These are phyloP conservation scores for Stagonosporopsis rhizophila DNA, from an alignment of 2,329 filamentous ascomycete genomes.

Conservation along the genomic window DNA sequence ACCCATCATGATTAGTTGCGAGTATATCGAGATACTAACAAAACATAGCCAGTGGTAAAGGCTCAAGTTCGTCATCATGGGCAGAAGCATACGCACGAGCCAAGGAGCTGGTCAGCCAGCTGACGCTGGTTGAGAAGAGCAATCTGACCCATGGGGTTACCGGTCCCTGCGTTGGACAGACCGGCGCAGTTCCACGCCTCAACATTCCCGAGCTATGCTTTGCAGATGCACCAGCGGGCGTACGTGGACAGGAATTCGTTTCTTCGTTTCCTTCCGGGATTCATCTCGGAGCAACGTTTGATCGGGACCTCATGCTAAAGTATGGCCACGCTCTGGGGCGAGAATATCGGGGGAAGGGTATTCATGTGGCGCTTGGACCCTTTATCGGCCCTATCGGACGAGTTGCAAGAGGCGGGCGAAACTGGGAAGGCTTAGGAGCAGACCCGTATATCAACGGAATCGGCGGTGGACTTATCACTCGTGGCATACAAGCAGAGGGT, in stretches of 20 bases:
- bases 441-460: constrained; percentile 70
- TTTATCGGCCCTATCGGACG: constrained; percentile 73
- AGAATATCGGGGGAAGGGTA: constrained; percentile 75
- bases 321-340: constrained; percentile 72
- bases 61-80: constrained; percentile 35
- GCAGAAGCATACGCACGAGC: constrained; percentile 46
- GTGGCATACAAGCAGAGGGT: constrained; percentile 62
- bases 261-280: constrained; percentile 42
- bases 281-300: constrained; percentile 70
- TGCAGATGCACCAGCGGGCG: constrained; percentile 48
- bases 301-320: constrained; percentile 72
- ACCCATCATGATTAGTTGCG: neutral
- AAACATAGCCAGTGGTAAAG: constrained; percentile 32
- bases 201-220: constrained; percentile 50
- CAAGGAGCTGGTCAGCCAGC: constrained; percentile 47
- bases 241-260: constrained; percentile 41
- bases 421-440: constrained; percentile 75
- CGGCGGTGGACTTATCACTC: constrained; percentile 57
- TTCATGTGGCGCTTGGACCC: constrained; percentile 73
- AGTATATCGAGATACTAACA: constrained; percentile 5
- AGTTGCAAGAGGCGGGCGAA: constrained; percentile 73
- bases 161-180: constrained; percentile 46
- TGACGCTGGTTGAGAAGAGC: constrained; percentile 54
- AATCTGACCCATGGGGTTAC: constrained; percentile 49
- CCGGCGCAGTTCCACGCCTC: constrained; percentile 46